phyloP scores from a whole-genome alignment of 345 rosid genomes.

The Dipteronia dyeriana region DNA sequence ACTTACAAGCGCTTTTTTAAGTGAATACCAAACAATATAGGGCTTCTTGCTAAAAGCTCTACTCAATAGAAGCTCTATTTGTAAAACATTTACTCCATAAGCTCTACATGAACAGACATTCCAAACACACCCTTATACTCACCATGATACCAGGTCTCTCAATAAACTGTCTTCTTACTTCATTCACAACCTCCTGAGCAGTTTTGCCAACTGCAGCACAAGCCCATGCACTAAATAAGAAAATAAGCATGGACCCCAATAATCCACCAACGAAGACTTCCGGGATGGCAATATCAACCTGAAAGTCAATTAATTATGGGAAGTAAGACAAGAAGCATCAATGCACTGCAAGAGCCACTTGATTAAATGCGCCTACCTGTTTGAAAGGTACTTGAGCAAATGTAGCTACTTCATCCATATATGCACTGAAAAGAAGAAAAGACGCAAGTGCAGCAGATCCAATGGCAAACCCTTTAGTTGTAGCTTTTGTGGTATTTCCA shows the following conservation, averaged over 20 bases:
- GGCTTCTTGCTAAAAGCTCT: too few relatives aligned
- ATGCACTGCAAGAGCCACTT: background rate
- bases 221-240: slow-evolving; percentile 94
- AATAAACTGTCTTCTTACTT: slow-evolving; percentile 97
- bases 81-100: too few relatives aligned
- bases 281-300: slow-evolving; percentile 98
- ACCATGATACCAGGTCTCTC: slow-evolving; percentile 99
- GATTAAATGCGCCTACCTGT: slow-evolving; percentile 52
- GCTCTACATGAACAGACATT: too few relatives aligned
- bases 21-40: too few relatives aligned
- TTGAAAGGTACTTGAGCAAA: slow-evolving; percentile 77
- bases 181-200: slow-evolving; percentile 99
- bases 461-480: slow-evolving; percentile 98
- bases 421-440: slow-evolving; percentile 97
- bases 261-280: slow-evolving; percentile 96
- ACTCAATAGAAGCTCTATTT: too few relatives aligned
- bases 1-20: too few relatives aligned
- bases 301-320: slow-evolving; percentile 21
- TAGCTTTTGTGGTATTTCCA: slow-evolving; percentile 98
- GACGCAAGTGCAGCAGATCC: slow-evolving; percentile 99
- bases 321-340: background rate
- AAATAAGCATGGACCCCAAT: slow-evolving; percentile 96
- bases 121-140: slow-evolving; percentile 16
- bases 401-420: slow-evolving; percentile 96
- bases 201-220: slow-evolving; percentile 97